phyloP scores from a whole-genome alignment of 306 rosid genomes.

The Nissolia schottii region DNA sequence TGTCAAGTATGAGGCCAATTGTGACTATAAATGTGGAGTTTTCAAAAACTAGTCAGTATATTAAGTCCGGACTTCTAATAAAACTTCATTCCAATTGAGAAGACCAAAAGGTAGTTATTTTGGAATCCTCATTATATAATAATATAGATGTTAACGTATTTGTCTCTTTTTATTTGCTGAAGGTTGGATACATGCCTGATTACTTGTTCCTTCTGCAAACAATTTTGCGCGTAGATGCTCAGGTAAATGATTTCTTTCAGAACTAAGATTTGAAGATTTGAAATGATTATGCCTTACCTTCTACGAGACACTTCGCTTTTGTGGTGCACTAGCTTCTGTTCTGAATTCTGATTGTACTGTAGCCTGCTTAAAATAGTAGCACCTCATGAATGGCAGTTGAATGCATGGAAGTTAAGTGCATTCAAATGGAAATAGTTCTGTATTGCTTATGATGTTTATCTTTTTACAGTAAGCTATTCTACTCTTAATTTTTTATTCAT shows the following conservation, averaged over 20 bases:
- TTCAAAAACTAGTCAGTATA: too few species aligned
- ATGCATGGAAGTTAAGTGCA: too few species aligned
- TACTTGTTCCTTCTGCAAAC: conserved; percentile 76
- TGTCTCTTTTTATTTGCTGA: conserved; percentile 6
- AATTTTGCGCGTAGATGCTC: conserved; percentile 71
- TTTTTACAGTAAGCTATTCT: neutral
- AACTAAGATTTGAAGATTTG: neutral
- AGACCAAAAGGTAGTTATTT: too few species aligned
- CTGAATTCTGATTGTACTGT: neutral
- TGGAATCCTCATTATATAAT: too few species aligned
- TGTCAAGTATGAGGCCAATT: too few species aligned
- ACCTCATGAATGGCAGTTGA: neutral
- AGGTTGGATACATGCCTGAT: conserved; percentile 83
- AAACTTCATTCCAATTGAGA: too few species aligned
- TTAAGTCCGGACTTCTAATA: too few species aligned
- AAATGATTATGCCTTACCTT: neutral
- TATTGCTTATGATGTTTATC: neutral
- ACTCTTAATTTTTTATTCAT: neutral
- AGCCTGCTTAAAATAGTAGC: neutral
- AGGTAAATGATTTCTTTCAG: conserved; percentile 32
- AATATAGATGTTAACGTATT: neutral
- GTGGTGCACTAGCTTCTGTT: neutral
- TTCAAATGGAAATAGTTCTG: neutral
- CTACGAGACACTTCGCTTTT: neutral
- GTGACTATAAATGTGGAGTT: too few species aligned